Conservation (phyloP, 495 filamentous ascomycete species). For the Melanomma pulvis-pyrius region DNA sequence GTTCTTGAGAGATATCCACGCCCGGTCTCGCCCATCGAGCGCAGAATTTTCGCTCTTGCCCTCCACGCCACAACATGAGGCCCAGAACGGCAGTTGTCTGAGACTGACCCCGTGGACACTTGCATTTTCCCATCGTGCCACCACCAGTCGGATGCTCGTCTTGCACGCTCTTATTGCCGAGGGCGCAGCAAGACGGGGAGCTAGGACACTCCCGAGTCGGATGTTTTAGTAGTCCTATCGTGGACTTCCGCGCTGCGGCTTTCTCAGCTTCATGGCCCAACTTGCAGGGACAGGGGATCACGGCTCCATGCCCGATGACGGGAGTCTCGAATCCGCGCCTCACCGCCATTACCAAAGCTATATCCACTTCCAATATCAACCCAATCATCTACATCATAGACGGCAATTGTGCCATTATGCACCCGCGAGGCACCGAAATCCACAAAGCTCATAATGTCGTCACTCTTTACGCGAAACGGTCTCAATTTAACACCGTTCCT, state of each 20-base stretch:
- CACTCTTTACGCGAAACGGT: not conserved
- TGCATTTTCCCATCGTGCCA: conserved; percentile 4
- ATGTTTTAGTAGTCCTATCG: not conserved
- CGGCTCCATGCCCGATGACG: conserved; percentile 4
- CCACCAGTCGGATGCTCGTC: not conserved
- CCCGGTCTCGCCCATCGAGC: no score
- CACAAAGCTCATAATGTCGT: not conserved
- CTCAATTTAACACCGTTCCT: not conserved
- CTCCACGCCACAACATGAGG: not conserved
- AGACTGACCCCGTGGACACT: not conserved
- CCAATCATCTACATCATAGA: not conserved
- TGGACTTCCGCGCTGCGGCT: not conserved
- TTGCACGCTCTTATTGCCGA: not conserved
- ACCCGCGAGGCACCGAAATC: not conserved
- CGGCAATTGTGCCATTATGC: not conserved
- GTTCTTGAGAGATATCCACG: not conserved
- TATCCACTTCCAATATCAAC: conserved; percentile 4
- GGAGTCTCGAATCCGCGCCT: not conserved
- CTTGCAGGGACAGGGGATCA: not conserved
- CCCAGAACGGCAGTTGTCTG: not conserved
- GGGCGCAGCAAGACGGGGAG: not conserved
- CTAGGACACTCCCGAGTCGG: conserved; percentile 2
- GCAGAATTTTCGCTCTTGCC: not conserved
- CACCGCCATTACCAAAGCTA: conserved; percentile 6
- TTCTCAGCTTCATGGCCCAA: not conserved